A percentile compares a stretch with the other conserved stretches of the same genome.
Conservation (phyloP, 1,284 basidiomycete genomes). For the Rhodotorula sp. region DNA sequence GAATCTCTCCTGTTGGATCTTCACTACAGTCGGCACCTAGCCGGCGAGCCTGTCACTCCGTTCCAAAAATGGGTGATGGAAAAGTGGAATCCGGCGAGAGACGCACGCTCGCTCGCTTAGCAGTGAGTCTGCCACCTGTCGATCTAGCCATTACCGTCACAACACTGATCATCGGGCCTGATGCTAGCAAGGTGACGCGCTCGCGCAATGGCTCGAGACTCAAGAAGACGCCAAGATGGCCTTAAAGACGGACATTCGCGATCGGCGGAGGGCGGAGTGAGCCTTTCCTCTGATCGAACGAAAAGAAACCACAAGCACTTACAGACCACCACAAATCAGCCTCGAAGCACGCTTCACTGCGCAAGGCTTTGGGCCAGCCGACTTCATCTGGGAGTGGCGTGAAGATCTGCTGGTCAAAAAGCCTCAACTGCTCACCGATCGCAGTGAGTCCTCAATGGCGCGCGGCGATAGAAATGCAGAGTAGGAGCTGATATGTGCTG, state of each 20-base stretch:
- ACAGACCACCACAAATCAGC: not conserved
- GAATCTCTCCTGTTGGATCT: no score
- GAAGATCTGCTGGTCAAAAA: not conserved
- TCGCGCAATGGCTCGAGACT: not conserved
- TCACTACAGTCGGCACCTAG: not conserved
- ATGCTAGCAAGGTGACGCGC: constrained; percentile 3
- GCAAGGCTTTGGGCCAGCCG: not conserved
- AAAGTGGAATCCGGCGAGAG: not conserved
- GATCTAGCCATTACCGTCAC: accelerated
- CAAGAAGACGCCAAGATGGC: constrained; percentile 7
- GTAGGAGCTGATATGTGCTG: no score
- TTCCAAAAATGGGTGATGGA: constrained; percentile 2
- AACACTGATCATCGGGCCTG: not conserved
- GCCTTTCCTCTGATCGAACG: not conserved
- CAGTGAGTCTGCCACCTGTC: not conserved
- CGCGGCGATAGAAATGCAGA: not conserved
- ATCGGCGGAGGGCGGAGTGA: constrained; percentile 8
- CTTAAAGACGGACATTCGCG: constrained; percentile 2
- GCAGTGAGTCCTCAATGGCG: not conserved
- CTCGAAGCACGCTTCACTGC: constrained; percentile 4
- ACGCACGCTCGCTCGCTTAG: not conserved
- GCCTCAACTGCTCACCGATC: constrained; percentile 2
- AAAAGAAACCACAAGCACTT: not conserved
- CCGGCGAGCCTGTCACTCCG: not conserved
- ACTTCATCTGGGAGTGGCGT: not conserved